Evolutionary conservation across 1,139 yeast genomes (phyloP).

Genomic region (Taiozyma onychis): DNA sequence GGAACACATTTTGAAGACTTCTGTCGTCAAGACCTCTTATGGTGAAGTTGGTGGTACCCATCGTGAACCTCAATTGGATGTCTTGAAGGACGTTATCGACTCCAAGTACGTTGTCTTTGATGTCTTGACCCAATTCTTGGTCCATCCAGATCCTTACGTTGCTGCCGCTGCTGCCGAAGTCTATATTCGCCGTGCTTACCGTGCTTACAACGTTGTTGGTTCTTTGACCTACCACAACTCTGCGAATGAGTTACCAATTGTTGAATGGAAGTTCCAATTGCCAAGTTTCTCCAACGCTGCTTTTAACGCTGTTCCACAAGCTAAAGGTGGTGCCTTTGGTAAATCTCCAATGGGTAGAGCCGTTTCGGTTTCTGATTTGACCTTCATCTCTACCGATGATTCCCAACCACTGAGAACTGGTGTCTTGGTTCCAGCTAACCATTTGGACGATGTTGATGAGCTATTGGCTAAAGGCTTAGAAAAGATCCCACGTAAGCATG

Average conservation of each 20-base stretch:
- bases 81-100: slow-evolving; percentile 87
- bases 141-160: slow-evolving; percentile 79
- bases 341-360: slow-evolving; percentile 64
- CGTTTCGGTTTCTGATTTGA: slow-evolving; percentile 86
- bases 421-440: slow-evolving; percentile 75
- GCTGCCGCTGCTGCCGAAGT: slow-evolving; percentile 96
- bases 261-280: slow-evolving; percentile 88
- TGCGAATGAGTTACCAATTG: slow-evolving; percentile 46
- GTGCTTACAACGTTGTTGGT: slow-evolving; percentile 88
- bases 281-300: slow-evolving; percentile 84
- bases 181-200: slow-evolving; percentile 92
- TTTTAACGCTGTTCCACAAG: slow-evolving; percentile 55
- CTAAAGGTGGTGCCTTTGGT: slow-evolving; percentile 36
- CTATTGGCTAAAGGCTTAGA: slow-evolving; percentile 73
- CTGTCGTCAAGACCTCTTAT: slow-evolving; percentile 84
- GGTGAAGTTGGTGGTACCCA: slow-evolving; percentile 79
- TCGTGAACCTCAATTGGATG: slow-evolving; percentile 74
- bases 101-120: slow-evolving; percentile 95
- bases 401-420: slow-evolving; percentile 74
- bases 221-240: slow-evolving; percentile 61
- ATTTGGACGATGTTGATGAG: slow-evolving; percentile 87
- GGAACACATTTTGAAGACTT: slow-evolving; percentile 88
- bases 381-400: slow-evolving; percentile 69
- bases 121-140: slow-evolving; percentile 86
- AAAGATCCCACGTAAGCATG: slow-evolving; percentile 44